Evolutionary conservation across 106 monocot species (phyloP), one percentile per base, ranked within the genome.

Genomic region (Gastrodia elata): DNA sequence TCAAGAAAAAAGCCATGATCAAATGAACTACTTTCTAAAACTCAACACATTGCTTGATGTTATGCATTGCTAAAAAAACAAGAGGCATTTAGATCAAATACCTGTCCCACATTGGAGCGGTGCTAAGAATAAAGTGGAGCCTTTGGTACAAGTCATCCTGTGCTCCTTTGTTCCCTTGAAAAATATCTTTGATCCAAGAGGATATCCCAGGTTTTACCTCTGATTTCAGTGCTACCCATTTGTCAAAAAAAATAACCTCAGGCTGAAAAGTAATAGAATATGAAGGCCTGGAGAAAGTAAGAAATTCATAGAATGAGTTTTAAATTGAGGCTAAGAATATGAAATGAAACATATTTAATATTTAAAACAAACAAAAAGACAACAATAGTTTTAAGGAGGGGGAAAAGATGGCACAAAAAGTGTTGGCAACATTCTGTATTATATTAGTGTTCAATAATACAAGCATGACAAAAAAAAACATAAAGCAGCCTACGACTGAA

Each of bases 101-200:
- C 97, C 93, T 84, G 72, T 97, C 97, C 97, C 97, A 97, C 87
- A 88, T 93, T 16, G 97, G 97, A 46, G 90, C 82, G 56, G 97
- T 90, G 48, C 84, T 84, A 28, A 97, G 81, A 58, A 83, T 75
- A 65, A 80, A 90, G 72, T 82, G 75, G 72, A 97, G 84, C 76
- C 86, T 88, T 58, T 93, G 84, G 59, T 83, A 48, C 36, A 82
- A 46, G 7, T 61, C 84, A 83, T 93, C 84, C 49, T 84, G 87
- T 73, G 42, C 28, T 59, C 75, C 52, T 56, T 92, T 92, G 48
- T 71, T 75, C 71, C 87, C 82, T 39, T 64, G 61, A 77, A 96
- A 88, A 80, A 89, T 80, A 73, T 77, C 89, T 83, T 97, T 97
- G 74, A 97, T 79, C 97, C 97, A 97, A 36, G 28, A 68, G 46